phyloP scores from a whole-genome alignment of 768 basidiomycete species.

The Boletus vinaceobasis region DNA sequence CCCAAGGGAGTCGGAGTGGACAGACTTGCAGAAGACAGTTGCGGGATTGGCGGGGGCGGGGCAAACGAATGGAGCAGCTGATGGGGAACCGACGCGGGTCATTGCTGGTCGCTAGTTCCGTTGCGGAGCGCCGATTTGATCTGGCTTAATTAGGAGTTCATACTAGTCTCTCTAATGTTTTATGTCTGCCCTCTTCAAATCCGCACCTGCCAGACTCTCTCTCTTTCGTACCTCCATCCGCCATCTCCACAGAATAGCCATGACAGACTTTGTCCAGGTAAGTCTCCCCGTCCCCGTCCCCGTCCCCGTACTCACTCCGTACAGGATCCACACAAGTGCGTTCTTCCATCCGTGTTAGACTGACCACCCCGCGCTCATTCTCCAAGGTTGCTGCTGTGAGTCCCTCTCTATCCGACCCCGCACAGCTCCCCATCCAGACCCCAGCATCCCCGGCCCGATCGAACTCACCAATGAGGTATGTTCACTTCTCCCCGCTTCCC shows the following conservation, averaged over 20 bases:
- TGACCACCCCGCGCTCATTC: conserved; percentile 24
- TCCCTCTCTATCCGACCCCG: neutral
- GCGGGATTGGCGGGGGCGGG: conserved; percentile 61
- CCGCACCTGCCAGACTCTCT: neutral
- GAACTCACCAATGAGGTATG: conserved; percentile 60
- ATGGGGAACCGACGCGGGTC: conserved; percentile 30
- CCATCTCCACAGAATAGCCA: neutral
- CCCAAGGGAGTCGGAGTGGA: conserved; percentile 91
- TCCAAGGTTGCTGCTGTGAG: conserved; percentile 49
- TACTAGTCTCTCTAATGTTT: neutral
- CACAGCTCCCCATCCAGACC: neutral
- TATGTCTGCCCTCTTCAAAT: conserved; percentile 3
- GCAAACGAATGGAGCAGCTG: conserved; percentile 35
- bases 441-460: conserved; percentile 62
- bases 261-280: conserved; percentile 31
- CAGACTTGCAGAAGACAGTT: conserved; percentile 84
- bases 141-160: neutral
- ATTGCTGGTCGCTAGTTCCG: conserved; percentile 33
- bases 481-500: neutral
- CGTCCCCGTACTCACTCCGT: neutral
- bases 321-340: conserved; percentile 44
- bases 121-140: conserved; percentile 9
- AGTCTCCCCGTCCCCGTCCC: neutral
- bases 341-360: conserved; percentile 12
- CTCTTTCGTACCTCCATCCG: neutral